Percentiles rank a stretch among this genome's conserved stretches.
Conservation (phyloP, 2,329 filamentous ascomycete species). For the Aspergillus aculeatus region DNA sequence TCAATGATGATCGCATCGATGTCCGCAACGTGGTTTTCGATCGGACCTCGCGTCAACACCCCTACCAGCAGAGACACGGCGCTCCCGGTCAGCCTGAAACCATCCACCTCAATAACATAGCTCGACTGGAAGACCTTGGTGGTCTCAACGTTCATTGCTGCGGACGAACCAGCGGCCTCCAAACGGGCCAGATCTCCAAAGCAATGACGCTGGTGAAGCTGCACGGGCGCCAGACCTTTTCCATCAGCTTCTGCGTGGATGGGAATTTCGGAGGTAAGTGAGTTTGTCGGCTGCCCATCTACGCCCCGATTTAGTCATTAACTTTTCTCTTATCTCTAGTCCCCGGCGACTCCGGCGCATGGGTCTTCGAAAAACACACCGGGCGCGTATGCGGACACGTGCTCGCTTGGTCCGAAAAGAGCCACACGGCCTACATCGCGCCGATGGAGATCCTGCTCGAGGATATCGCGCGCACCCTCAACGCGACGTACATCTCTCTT, state of each 20-base stretch:
- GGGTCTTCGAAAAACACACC: slow-evolving; percentile 79
- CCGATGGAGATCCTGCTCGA: slow-evolving; percentile 88
- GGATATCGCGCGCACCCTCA: slow-evolving; percentile 78
- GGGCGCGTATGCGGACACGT: slow-evolving; percentile 86
- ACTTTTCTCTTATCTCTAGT: slow-evolving; percentile 43
- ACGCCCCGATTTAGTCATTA: background rate
- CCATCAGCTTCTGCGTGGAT: slow-evolving; percentile 65
- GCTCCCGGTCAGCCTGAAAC: slow-evolving; percentile 49
- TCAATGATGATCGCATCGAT: slow-evolving; percentile 69
- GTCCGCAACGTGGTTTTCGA: slow-evolving; percentile 65
- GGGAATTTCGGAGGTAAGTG: slow-evolving; percentile 57
- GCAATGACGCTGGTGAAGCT: slow-evolving; percentile 84
- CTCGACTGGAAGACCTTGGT: slow-evolving; percentile 59
- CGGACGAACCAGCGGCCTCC: slow-evolving; percentile 80
- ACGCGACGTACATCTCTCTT: slow-evolving; percentile 67
- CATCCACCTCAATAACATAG: slow-evolving; percentile 57
- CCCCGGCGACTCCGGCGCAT: slow-evolving; percentile 88
- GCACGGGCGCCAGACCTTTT: slow-evolving; percentile 77
- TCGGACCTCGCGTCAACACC: slow-evolving; percentile 14
- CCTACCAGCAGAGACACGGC: slow-evolving; percentile 45
- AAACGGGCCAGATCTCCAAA: slow-evolving; percentile 73
- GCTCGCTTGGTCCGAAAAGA: slow-evolving; percentile 79
- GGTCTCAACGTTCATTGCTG: slow-evolving; percentile 82
- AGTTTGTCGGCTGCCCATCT: slow-evolving; percentile 15
- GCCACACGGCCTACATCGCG: slow-evolving; percentile 83